Conservation (phyloP, 345 rosid genomes). For the Adansonia digitata region DNA sequence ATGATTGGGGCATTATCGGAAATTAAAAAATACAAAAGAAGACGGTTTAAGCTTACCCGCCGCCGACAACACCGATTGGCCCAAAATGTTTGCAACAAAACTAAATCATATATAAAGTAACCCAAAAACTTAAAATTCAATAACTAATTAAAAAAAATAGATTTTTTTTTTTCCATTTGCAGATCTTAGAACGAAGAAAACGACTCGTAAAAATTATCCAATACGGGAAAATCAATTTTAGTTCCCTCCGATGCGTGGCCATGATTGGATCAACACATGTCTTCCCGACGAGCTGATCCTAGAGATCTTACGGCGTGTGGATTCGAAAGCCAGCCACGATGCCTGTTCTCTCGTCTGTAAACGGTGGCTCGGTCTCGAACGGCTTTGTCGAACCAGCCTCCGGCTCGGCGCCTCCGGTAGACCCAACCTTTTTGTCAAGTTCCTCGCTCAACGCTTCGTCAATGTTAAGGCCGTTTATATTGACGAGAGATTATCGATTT, state of each 20-base stretch:
- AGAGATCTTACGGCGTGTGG: constrained; percentile 68
- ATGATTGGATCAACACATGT: constrained; percentile 60
- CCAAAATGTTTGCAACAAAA: neutral
- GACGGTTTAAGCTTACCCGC: neutral
- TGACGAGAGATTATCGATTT: constrained; percentile 67
- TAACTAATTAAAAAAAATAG: too few species aligned
- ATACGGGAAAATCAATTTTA: neutral
- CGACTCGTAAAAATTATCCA: neutral
- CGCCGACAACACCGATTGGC: constrained; percentile 21
- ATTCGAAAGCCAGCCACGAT: constrained; percentile 58
- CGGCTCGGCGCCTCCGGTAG: constrained; percentile 76
- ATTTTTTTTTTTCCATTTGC: neutral
- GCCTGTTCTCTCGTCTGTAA: constrained; percentile 89
- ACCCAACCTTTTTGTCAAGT: constrained; percentile 54
- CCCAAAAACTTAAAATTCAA: neutral
- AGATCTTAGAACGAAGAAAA: neutral
- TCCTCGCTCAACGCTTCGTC: constrained; percentile 70
- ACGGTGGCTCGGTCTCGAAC: constrained; percentile 79
- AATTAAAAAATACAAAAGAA: neutral
- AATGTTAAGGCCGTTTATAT: constrained; percentile 52
- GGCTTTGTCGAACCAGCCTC: constrained; percentile 74
- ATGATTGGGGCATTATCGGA: neutral
- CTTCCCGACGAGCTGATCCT: constrained; percentile 79
- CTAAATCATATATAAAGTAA: neutral
- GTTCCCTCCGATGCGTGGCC: constrained; percentile 46